A percentile compares a stretch with the other conserved stretches of the same genome.
These are phyloP conservation scores for Microsporum ferrugineum DNA, from an alignment of 2,329 filamentous ascomycete genomes.

Conservation along the genomic window DNA sequence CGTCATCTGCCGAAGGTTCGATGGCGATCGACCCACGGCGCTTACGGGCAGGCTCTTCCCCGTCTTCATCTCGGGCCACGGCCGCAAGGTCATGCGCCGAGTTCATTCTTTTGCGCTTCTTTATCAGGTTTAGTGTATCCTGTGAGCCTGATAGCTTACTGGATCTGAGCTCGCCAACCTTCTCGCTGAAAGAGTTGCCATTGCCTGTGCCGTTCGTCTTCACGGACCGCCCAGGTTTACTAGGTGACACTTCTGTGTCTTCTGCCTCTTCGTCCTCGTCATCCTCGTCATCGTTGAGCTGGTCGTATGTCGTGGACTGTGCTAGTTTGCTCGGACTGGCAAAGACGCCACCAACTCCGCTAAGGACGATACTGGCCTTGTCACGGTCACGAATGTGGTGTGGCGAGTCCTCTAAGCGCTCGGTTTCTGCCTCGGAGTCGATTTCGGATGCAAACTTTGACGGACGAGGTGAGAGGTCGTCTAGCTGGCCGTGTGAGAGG, in stretches of 20 bases:
- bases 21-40: constrained; percentile 31
- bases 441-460: constrained; percentile 50
- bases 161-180: constrained; percentile 15
- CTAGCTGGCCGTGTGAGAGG: constrained; percentile 50
- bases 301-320: constrained; percentile 41
- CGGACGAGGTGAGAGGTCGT: constrained; percentile 41
- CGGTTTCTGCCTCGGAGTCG: constrained; percentile 83
- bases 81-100: constrained; percentile 24
- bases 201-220: constrained; percentile 23
- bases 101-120: constrained; percentile 33
- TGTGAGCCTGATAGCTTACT: constrained; percentile 8
- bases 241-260: constrained; percentile 29
- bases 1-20: constrained; percentile 13
- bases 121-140: constrained; percentile 21
- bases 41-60: constrained; percentile 31
- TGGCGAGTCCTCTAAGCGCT: constrained; percentile 83
- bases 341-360: constrained; percentile 44
- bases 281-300: constrained; percentile 20
- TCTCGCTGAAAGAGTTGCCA: constrained; percentile 15
- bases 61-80: constrained; percentile 15
- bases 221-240: constrained; percentile 26
- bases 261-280: not conserved
- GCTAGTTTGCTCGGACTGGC: constrained; percentile 68
- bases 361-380: constrained; percentile 51
- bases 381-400: constrained; percentile 47